A percentile compares a stretch with the other conserved stretches of the same genome.
These are phyloP conservation scores for Coemansia sp. DNA, from an alignment of 192 early-diverging fungal species.

Conservation along the genomic window DNA sequence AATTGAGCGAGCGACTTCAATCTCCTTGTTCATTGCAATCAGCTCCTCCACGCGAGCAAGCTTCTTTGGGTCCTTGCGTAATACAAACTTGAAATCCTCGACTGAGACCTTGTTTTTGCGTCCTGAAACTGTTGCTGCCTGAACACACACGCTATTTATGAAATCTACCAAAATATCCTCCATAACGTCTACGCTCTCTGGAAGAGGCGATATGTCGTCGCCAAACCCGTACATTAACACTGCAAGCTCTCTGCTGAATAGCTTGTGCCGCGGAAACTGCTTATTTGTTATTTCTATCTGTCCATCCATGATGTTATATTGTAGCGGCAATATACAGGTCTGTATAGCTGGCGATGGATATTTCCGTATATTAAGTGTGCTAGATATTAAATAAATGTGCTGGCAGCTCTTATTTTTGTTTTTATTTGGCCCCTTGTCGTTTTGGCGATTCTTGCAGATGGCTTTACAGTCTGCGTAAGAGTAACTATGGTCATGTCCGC, in stretches of 20 bases:
- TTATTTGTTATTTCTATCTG: constrained; percentile 46
- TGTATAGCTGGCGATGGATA: not conserved
- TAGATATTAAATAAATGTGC: not conserved
- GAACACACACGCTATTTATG: constrained; percentile 42
- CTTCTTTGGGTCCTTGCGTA: constrained; percentile 56
- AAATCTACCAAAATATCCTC: constrained; percentile 55
- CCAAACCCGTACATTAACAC: constrained; percentile 53
- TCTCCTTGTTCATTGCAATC: constrained; percentile 53
- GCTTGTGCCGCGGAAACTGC: constrained; percentile 46
- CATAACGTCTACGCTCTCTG: constrained; percentile 48
- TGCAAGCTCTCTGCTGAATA: constrained; percentile 46
- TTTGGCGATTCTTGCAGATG: not conserved
- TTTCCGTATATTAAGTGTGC: not conserved
- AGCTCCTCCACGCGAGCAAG: constrained; percentile 52
- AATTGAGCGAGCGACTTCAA: constrained; percentile 36
- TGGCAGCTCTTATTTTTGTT: not conserved
- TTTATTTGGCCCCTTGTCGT: not conserved
- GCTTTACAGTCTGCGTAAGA: no score
- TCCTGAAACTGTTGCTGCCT: constrained; percentile 40
- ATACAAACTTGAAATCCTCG: constrained; percentile 50
- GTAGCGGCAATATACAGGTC: not conserved
- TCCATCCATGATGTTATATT: constrained; percentile 23
- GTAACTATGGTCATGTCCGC: not conserved
- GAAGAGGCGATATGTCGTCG: constrained; percentile 26
- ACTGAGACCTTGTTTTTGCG: constrained; percentile 29